These are phyloP conservation scores for Margaritispora aquatica DNA, from an alignment of 495 filamentous ascomycete species.

Conservation along the genomic window DNA sequence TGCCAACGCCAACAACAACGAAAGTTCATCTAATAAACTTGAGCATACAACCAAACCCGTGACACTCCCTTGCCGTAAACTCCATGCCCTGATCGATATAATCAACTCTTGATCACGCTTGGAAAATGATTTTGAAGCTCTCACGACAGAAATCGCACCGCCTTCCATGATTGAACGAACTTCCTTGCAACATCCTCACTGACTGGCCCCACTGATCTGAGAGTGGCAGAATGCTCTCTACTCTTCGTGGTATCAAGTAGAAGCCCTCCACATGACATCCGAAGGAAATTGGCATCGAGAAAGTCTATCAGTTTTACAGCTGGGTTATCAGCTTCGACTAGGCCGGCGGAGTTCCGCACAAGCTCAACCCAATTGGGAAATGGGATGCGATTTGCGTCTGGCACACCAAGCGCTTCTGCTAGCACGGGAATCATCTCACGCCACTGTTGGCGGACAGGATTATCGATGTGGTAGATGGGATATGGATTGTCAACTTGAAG, in stretches of 20 bases:
- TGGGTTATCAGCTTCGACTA: slow-evolving; percentile 37
- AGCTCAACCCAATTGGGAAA: slow-evolving; percentile 41
- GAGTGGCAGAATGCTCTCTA: slow-evolving; percentile 37
- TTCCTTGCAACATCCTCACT: slow-evolving; percentile 31
- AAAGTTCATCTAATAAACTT: too few relatives aligned
- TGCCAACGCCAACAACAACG: too few relatives aligned
- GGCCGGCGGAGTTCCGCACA: slow-evolving; percentile 25
- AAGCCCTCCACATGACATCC: slow-evolving; percentile 49
- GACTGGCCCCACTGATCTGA: slow-evolving; percentile 31
- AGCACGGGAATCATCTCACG: slow-evolving; percentile 33
- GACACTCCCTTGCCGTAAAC: too few relatives aligned
- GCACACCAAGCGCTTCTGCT: slow-evolving; percentile 35
- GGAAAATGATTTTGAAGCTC: too few relatives aligned
- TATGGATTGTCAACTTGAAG: slow-evolving; percentile 23
- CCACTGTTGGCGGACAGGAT: slow-evolving; percentile 46
- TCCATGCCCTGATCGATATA: too few relatives aligned
- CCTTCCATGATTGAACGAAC: slow-evolving; percentile 38
- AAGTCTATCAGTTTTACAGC: slow-evolving; percentile 40
- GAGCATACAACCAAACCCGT: too few relatives aligned
- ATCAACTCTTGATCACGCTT: too few relatives aligned
- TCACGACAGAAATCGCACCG: slow-evolving; percentile 11
- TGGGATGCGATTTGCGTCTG: slow-evolving; percentile 30
- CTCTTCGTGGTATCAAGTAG: slow-evolving; percentile 35
- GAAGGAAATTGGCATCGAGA: slow-evolving; percentile 40
- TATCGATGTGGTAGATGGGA: slow-evolving; percentile 51